Evolutionary conservation across 2,329 filamentous ascomycete genomes (phyloP).

Genomic region (Plectosphaerella plurivora): DNA sequence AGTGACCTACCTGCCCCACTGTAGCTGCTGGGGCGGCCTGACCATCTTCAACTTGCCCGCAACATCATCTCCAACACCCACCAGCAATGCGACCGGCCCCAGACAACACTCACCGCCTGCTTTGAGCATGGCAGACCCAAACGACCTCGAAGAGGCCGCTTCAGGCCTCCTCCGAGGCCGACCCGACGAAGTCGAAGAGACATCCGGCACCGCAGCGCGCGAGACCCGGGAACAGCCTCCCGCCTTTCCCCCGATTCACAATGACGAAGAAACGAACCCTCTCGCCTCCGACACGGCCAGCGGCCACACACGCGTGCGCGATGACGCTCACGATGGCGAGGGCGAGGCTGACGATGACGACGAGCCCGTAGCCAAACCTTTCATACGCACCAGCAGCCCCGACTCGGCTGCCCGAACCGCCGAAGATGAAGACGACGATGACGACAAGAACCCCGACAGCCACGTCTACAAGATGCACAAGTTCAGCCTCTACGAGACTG

Average conservation of each 20-base stretch:
- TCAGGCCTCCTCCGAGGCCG: not conserved
- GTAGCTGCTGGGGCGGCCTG: no score
- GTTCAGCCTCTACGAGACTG: slow-evolving; percentile 96
- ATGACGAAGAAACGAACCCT: slow-evolving; percentile 25
- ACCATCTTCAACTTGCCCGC: no score
- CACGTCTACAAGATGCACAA: slow-evolving; percentile 76
- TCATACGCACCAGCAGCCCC: slow-evolving; percentile 51
- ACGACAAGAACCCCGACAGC: slow-evolving; percentile 28
- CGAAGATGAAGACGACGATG: slow-evolving; percentile 19
- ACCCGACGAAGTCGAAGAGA: not conserved
- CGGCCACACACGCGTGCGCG: slow-evolving; percentile 4
- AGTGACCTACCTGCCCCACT: no score
- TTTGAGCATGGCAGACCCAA: not conserved
- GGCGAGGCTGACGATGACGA: slow-evolving; percentile 57
- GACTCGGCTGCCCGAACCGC: slow-evolving; percentile 35
- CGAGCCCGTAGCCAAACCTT: slow-evolving; percentile 52
- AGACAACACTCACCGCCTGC: no score
- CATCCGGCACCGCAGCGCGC: not conserved
- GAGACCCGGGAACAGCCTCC: slow-evolving; percentile 8
- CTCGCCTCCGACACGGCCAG: slow-evolving; percentile 15
- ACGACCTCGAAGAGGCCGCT: not conserved
- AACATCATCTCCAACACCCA: no score
- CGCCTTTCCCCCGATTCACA: slow-evolving; percentile 29
- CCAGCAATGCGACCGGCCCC: no score
- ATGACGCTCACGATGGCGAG: slow-evolving; percentile 47